Conservation (phyloP, 495 filamentous ascomycete species). For the Neurospora sp. region DNA sequence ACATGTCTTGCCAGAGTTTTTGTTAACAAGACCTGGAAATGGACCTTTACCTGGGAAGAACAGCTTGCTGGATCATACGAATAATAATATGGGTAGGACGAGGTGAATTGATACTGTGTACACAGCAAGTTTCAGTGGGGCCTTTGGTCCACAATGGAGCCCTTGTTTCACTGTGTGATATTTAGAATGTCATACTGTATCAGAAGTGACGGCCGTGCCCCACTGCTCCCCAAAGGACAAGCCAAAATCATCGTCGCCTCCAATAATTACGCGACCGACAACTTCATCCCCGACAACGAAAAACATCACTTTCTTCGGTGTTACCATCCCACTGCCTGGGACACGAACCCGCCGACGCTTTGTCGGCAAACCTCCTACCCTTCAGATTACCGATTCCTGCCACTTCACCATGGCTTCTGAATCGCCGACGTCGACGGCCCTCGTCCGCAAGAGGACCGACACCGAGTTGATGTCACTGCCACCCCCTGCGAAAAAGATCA, state of each 20-base stretch:
- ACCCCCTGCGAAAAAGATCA: conserved; percentile 82
- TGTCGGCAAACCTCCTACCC: neutral
- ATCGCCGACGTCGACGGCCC: conserved; percentile 26
- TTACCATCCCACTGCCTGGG: neutral
- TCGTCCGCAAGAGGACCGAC: conserved; percentile 57
- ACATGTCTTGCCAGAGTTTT: neutral
- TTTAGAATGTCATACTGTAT: neutral
- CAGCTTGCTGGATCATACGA: neutral
- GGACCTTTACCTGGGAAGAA: neutral
- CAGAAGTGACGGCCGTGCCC: neutral
- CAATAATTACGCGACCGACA: neutral
- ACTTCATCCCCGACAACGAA: neutral
- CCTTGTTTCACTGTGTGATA: neutral
- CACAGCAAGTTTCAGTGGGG: neutral
- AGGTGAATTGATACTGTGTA: neutral
- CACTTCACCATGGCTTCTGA: conserved; percentile 22
- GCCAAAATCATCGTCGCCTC: neutral
- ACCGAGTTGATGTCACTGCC: conserved; percentile 82
- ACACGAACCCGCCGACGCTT: neutral
- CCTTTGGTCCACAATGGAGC: neutral
- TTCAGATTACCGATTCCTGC: neutral
- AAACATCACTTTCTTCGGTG: neutral
- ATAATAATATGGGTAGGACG: neutral
- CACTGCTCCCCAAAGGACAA: neutral
- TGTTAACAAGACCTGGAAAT: neutral